Evolutionary conservation across 768 basidiomycete genomes (phyloP), one percentile per base, ranked within the genome.

Genomic region (Lentinula sp.): DNA sequence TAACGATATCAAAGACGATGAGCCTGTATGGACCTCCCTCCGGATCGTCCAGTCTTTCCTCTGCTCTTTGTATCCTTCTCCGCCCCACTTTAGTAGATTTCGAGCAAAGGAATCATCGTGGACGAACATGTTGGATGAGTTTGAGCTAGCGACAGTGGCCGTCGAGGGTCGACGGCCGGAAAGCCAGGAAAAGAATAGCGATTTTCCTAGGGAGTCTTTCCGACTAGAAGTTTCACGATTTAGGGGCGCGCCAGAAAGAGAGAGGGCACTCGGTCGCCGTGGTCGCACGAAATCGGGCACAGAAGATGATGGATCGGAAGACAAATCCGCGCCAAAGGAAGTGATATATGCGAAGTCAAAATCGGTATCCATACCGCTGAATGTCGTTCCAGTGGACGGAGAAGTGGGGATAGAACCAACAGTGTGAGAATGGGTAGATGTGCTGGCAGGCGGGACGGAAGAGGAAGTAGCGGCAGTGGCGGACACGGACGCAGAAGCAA

Each of bases 11-110:
- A 2, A 10, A n/a, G 31, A 59, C 11, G 45, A 51, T 15, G 18
- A n/a, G 4, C 65, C 64, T 59, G 83, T 79, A 13, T 74, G 78
- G 52, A 72, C 78, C 71, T 86, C 86, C 64, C 76, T 78, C 62
- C 72, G 75, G 69, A 88, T 87, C 16, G 76, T 80, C 88, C 88
- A 90, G 60, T 80, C 77, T 40, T 74, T 71, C 57, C 76, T 73
- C 60, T 75, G 68, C 8, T 70, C 69, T 56, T 73, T 73, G 59
- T 84, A 85, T n/a, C 68, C 74, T 18, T 75, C 73, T 53, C 81
- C 84, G 45, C 73, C 75, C 78, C 78, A 81, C 42, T 64, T 66
- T 32, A 68, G 61, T 62, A 80, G 68, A 59, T 73, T 71, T 59
- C 73, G 69, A 59, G 69, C 72, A 61, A 82, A 81, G 16, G 80